Base-by-base conservation (phyloP, 202 grass and related monocot species). In the Hordeum pubiflorum region DNA sequence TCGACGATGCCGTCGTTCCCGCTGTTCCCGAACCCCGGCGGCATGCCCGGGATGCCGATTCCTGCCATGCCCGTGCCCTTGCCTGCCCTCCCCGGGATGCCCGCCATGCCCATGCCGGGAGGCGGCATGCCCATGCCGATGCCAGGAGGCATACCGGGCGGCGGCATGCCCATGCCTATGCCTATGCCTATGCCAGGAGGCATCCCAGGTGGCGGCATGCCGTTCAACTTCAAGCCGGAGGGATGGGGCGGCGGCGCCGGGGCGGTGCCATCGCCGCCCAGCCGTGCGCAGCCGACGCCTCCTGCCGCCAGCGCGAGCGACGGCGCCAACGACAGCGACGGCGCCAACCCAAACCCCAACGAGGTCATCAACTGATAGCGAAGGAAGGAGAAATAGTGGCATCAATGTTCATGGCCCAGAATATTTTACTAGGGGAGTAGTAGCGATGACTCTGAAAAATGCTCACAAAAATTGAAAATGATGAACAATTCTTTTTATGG, bases 1-100 rank as follows among this genome's bases (percentile, higher is more conserved):
- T 89, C 74, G 9, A 89, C 87, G 18, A 86, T 89, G 79, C 87
- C 87, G 59, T 82, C 87, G 39, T 89, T 86, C 83, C 87, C 87
- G 60, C 23, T 83, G 74, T 86, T 86, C 79, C 87, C 87, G 58
- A 89, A 66, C 73, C 87, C 87, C 70, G 86, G 69, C 59, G 86
- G 52, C 65, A 69, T 68, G 44, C 63, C 75, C 23, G 77, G 86
- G 61, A 83, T 87, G 85, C 79, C 85, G 12, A 50, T 87, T 58
- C 79, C 85, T 14, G 74, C 44, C 65, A 61, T 83, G 43, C 86
- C 86, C 5, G 46, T 77, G 22, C 57, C 74, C 17, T 43, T 69
- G 68, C 39, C 67, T 2, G 67, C 40, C 40, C 22, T 72, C 24
- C 69, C 69, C 3, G 69, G 69, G 69, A 52, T 88, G 48, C 86